Evolutionary conservation across 345 rosid genomes (phyloP).

Genomic region (Litchi chinensis): DNA sequence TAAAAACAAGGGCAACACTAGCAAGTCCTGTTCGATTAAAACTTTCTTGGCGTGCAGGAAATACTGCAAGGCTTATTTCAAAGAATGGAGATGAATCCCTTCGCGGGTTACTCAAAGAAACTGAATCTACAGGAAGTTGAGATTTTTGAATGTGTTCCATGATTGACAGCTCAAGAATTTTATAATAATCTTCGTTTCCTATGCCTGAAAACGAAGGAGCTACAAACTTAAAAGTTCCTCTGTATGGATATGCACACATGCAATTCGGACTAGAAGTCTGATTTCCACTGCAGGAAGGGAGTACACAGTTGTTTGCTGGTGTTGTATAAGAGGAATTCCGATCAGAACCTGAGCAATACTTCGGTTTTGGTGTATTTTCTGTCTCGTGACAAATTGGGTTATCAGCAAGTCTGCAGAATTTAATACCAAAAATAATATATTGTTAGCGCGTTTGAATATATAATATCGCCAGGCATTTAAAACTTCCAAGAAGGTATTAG

Average conservation of each 20-base stretch:
- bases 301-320: conserved; percentile 43
- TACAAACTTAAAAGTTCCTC: conserved; percentile 57
- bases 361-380: conserved; percentile 12
- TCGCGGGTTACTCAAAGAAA: conserved; percentile 53
- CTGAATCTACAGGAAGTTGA: conserved; percentile 60
- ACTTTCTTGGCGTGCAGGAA: conserved; percentile 43
- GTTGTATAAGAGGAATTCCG: conserved; percentile 39
- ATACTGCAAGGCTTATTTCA: conserved; percentile 44
- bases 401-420: conserved; percentile 50
- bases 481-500: background rate
- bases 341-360: conserved; percentile 37
- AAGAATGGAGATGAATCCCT: conserved; percentile 43
- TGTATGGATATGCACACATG: conserved; percentile 60
- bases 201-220: conserved; percentile 65
- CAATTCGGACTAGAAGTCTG: conserved; percentile 60
- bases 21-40: conserved; percentile 48
- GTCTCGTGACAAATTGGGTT: conserved; percentile 62
- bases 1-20: conserved; percentile 49
- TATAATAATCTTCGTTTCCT: conserved; percentile 33
- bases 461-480: too few relatives aligned
- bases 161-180: conserved; percentile 26
- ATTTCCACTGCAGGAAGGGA: conserved; percentile 29
- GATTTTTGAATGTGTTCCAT: conserved; percentile 28
- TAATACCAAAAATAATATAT: background rate
- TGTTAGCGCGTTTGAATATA: background rate